These are phyloP conservation scores for Claviceps pusilla DNA, from an alignment of 2,329 filamentous ascomycete species.

Conservation along the genomic window DNA sequence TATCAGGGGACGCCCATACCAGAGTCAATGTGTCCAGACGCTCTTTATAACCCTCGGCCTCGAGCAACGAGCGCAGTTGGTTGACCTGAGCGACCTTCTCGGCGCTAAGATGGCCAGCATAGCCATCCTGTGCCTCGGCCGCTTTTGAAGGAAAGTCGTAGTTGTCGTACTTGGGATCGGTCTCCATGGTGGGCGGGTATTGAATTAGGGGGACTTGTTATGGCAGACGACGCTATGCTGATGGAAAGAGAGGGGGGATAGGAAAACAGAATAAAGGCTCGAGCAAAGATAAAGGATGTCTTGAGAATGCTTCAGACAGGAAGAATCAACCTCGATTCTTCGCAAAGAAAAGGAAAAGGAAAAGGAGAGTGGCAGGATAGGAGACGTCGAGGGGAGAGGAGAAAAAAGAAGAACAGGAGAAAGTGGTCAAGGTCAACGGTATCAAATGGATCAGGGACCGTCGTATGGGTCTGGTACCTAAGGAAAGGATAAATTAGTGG, in stretches of 20 bases:
- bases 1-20: conserved; percentile 33
- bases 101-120: conserved; percentile 73
- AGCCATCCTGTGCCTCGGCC: conserved; percentile 54
- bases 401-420: neutral
- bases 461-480: neutral
- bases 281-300: neutral
- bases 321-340: neutral
- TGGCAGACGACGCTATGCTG: neutral
- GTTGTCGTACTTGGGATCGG: conserved; percentile 87
- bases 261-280: neutral
- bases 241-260: neutral
- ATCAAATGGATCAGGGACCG: neutral
- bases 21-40: conserved; percentile 84
- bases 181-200: conserved; percentile 29
- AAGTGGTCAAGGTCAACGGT: too few species aligned
- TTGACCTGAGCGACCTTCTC: conserved; percentile 80
- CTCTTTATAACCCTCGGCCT: conserved; percentile 67
- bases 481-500: neutral
- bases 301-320: neutral
- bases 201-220: neutral
- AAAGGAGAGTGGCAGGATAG: neutral
- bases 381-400: neutral
- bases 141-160: conserved; percentile 83
- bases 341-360: neutral
- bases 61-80: conserved; percentile 73